A percentile compares a stretch with the other conserved stretches of the same genome.
These are phyloP conservation scores for Chalciporus sphaerocephalus DNA, from an alignment of 768 basidiomycete species.

Conservation along the genomic window DNA sequence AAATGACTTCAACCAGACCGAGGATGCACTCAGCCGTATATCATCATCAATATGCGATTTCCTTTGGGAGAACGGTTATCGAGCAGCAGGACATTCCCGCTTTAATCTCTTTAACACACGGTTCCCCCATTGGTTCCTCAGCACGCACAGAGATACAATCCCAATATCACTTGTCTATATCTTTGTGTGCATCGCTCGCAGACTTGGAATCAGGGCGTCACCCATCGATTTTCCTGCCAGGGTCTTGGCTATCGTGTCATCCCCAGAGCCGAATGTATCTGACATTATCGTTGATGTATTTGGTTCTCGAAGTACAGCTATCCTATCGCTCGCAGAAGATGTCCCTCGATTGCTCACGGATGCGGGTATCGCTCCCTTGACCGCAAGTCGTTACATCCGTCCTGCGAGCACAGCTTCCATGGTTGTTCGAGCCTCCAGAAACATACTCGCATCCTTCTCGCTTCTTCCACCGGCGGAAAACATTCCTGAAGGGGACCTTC, in stretches of 20 bases:
- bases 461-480: slow-evolving; percentile 16
- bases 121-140: slow-evolving; percentile 58
- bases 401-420: slow-evolving; percentile 34
- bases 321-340: slow-evolving; percentile 35
- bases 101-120: slow-evolving; percentile 47
- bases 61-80: slow-evolving; percentile 47
- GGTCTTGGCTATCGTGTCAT: slow-evolving; percentile 50
- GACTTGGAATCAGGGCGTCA: slow-evolving; percentile 47
- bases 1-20: slow-evolving; percentile 29
- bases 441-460: slow-evolving; percentile 35
- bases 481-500: slow-evolving; percentile 31
- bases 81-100: slow-evolving; percentile 30
- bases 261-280: slow-evolving; percentile 31
- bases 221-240: slow-evolving; percentile 55
- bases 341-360: slow-evolving; percentile 30
- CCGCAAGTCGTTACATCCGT: slow-evolving; percentile 19
- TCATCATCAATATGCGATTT: slow-evolving; percentile 47
- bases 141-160: slow-evolving; percentile 44
- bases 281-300: slow-evolving; percentile 48
- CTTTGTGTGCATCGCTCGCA: slow-evolving; percentile 50
- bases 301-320: slow-evolving; percentile 34
- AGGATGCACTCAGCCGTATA: slow-evolving; percentile 25
- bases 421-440: slow-evolving; percentile 38
- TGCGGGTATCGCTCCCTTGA: slow-evolving; percentile 21
- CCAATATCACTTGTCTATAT: slow-evolving; percentile 59